Conservation (phyloP, 208 protist genomes). For the Acanthamoeba castellanii region DNA sequence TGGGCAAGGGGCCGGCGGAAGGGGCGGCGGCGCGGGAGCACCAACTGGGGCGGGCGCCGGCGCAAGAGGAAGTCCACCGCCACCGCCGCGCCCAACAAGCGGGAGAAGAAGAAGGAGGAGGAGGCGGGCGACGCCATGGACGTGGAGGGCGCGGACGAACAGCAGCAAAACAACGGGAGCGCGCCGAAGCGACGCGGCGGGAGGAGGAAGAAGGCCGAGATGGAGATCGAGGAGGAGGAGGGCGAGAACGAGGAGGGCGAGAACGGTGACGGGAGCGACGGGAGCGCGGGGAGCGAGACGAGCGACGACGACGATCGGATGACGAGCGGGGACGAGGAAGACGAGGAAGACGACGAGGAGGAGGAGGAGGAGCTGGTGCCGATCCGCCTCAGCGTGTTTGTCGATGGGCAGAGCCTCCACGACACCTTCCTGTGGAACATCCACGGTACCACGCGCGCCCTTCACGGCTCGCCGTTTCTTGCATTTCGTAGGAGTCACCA, state of each 20-base stretch:
- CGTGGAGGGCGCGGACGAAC: background rate
- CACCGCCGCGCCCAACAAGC: background rate
- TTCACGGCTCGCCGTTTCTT: no score
- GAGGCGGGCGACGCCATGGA: background rate
- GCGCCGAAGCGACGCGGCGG: background rate
- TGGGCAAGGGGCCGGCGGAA: background rate
- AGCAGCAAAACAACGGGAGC: no score
- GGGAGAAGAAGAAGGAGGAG: background rate
- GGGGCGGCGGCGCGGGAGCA: background rate
- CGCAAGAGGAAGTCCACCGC: constrained; percentile 31
- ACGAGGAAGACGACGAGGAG: constrained; percentile 14
- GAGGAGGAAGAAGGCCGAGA: background rate
- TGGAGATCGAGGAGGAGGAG: constrained; percentile 22
- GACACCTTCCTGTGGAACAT: constrained; percentile 72
- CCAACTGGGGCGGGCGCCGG: background rate
- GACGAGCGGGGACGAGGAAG: background rate
- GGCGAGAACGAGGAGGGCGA: background rate
- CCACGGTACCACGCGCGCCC: background rate
- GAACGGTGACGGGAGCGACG: background rate
- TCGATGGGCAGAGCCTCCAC: constrained; percentile 55
- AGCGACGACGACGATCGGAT: background rate
- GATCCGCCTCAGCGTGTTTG: constrained; percentile 52
- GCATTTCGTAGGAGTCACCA: no score
- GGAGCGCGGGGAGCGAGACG: background rate
- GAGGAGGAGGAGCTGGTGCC: constrained; percentile 68